Percentiles rank a stretch among this genome's conserved stretches.
phyloP scores from a whole-genome alignment of 2,329 filamentous ascomycete genomes.

The Cytospora piceae region DNA sequence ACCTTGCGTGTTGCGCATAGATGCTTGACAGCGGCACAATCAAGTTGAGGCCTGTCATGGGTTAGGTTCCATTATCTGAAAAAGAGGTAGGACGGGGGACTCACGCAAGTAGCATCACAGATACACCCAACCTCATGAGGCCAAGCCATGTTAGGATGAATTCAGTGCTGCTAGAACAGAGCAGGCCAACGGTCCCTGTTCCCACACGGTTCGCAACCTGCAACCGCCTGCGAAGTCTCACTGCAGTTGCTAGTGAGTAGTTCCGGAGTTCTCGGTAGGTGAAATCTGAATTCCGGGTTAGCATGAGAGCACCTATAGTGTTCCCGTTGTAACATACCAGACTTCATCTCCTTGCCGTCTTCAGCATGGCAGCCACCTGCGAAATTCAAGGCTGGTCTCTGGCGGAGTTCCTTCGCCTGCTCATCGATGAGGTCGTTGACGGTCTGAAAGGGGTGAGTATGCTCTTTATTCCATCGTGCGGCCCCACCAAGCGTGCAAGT shows the following conservation, averaged over 20 bases:
- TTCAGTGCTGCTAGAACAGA: slow-evolving; percentile 59
- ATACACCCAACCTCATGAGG: slow-evolving; percentile 57
- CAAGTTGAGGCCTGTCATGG: slow-evolving; percentile 49
- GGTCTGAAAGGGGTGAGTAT: slow-evolving; percentile 45
- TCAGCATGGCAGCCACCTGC: slow-evolving; percentile 25
- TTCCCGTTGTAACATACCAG: slow-evolving; percentile 37
- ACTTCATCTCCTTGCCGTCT: slow-evolving; percentile 26
- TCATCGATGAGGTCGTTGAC: slow-evolving; percentile 55
- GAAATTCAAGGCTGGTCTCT: slow-evolving; percentile 44
- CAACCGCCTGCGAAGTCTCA: slow-evolving; percentile 25
- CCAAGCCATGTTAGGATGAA: slow-evolving; percentile 65
- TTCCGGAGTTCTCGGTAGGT: slow-evolving; percentile 41
- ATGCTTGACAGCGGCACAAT: slow-evolving; percentile 51
- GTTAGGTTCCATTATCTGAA: slow-evolving; percentile 5
- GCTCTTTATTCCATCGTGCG: slow-evolving; percentile 39
- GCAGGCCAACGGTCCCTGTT: slow-evolving; percentile 47
- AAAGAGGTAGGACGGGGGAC: slow-evolving; percentile 25
- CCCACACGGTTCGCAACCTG: slow-evolving; percentile 26
- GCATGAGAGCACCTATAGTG: slow-evolving; percentile 20
- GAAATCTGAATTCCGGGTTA: slow-evolving; percentile 28
- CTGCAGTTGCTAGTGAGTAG: slow-evolving; percentile 27
- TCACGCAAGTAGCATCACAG: slow-evolving; percentile 60
- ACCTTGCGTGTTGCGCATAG: slow-evolving; percentile 54
- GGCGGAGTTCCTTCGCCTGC: slow-evolving; percentile 45
- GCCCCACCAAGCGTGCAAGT: slow-evolving; percentile 64